These are phyloP conservation scores for Imleria badia DNA, from an alignment of 768 basidiomycete genomes.

Conservation along the genomic window DNA sequence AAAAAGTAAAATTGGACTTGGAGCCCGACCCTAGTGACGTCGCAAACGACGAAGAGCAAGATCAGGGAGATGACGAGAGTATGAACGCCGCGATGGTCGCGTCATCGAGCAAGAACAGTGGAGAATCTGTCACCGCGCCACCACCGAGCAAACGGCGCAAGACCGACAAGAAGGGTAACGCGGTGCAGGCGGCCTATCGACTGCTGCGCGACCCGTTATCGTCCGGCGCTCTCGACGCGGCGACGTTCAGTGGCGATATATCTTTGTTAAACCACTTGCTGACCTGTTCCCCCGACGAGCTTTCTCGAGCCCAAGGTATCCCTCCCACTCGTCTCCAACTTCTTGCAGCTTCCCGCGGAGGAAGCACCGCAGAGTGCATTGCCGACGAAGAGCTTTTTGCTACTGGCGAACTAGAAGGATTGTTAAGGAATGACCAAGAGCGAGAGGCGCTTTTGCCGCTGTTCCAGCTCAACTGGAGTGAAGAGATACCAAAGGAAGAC, in stretches of 20 bases:
- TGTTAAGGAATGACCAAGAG: conserved; percentile 57
- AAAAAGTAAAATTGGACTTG: conserved; percentile 39
- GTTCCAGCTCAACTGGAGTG: conserved; percentile 39
- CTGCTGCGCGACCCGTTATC: conserved; percentile 62
- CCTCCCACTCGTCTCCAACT: conserved; percentile 67
- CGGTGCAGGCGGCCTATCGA: conserved; percentile 47
- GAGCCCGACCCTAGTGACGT: conserved; percentile 34
- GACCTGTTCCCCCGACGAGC: conserved; percentile 38
- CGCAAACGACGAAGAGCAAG: conserved; percentile 34
- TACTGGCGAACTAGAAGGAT: conserved; percentile 62
- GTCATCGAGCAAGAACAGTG: conserved; percentile 1
- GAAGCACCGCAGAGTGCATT: conserved; percentile 48
- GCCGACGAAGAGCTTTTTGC: conserved; percentile 71
- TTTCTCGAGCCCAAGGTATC: conserved; percentile 24
- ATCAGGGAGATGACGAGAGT: conserved; percentile 23
- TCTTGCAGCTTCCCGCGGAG: conserved; percentile 57
- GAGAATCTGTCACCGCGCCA: neutral
- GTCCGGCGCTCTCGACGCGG: conserved; percentile 20
- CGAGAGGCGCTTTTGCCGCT: conserved; percentile 39
- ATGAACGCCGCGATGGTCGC: conserved; percentile 8
- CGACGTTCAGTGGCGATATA: conserved; percentile 11
- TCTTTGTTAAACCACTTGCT: conserved; percentile 56
- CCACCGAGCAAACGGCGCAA: conserved; percentile 34
- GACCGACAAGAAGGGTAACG: conserved; percentile 18
- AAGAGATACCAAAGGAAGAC: conserved; percentile 30